Percentiles rank a stretch among this genome's conserved stretches.
Conservation (phyloP, 1,284 basidiomycete species). For the Sphaerobolus stellatus region DNA sequence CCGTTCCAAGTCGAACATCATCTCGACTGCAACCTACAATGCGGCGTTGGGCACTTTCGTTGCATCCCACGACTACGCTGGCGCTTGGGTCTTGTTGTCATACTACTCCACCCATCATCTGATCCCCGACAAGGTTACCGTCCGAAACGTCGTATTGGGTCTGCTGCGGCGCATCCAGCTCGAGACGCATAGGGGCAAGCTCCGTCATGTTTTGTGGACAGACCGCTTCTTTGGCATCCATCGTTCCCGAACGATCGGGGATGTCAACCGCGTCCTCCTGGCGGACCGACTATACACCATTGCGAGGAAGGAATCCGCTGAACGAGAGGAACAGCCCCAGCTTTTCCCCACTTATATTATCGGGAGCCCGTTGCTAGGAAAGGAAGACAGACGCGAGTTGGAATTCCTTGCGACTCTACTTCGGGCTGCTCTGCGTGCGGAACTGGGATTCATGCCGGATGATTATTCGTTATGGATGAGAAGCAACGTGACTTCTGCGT, state of each 20-base stretch:
- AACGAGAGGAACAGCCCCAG: background rate
- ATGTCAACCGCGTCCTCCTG: background rate
- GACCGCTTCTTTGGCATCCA: slow-evolving; percentile 29
- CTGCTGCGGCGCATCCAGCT: slow-evolving; percentile 22
- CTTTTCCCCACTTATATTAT: background rate
- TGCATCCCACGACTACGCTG: slow-evolving; percentile 43
- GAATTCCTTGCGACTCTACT: slow-evolving; percentile 2
- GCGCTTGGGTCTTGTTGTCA: slow-evolving; percentile 40
- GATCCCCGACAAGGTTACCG: slow-evolving; percentile 36
- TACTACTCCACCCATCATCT: slow-evolving; percentile 32
- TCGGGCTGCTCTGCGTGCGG: slow-evolving; percentile 2
- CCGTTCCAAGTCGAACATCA: too few species aligned
- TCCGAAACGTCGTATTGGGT: slow-evolving; percentile 36
- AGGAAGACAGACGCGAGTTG: background rate
- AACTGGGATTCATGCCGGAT: slow-evolving; percentile 4
- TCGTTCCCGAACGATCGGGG: background rate
- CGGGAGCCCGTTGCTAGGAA: background rate
- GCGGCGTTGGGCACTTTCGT: slow-evolving; percentile 46
- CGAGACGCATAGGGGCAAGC: slow-evolving; percentile 13
- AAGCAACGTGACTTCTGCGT: too few species aligned
- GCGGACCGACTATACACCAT: slow-evolving; percentile 3
- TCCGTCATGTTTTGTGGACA: slow-evolving; percentile 21
- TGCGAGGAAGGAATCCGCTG: background rate
- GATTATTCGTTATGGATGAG: too few species aligned
- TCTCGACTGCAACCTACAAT: slow-evolving; percentile 39